These are phyloP conservation scores for Thymus mandschuricus DNA, from an alignment of 257 asterid species.

Conservation along the genomic window DNA sequence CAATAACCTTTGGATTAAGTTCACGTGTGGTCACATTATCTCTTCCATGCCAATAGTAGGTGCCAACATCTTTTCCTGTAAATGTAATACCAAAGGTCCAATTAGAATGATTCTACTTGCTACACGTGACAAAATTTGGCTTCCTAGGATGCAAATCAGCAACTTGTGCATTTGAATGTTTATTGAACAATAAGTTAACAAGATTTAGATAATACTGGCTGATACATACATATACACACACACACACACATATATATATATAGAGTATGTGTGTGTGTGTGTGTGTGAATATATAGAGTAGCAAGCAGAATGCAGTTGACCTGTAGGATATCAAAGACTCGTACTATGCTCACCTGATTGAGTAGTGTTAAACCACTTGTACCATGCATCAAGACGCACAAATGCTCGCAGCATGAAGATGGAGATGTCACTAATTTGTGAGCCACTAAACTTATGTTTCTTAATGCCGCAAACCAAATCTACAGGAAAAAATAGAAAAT, in stretches of 20 bases:
- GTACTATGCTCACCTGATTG: constrained; percentile 69
- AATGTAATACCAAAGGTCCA: constrained; percentile 27
- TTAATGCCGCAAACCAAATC: constrained; percentile 73
- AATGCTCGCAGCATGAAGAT: constrained; percentile 74
- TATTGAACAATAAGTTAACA: constrained; percentile 15
- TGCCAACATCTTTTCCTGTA: constrained; percentile 69
- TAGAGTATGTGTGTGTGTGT: background rate
- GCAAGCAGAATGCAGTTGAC: constrained; percentile 19
- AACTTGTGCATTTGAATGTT: constrained; percentile 12
- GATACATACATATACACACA: background rate
- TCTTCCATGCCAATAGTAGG: constrained; percentile 98
- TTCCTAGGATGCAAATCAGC: constrained; percentile 26
- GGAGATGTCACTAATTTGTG: constrained; percentile 62
- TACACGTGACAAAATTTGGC: constrained; percentile 22
- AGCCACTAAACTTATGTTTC: constrained; percentile 63
- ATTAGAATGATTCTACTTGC: constrained; percentile 24
- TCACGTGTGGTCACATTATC: constrained; percentile 67
- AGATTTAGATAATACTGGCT: background rate
- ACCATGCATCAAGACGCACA: constrained; percentile 94
- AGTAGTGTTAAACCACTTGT: constrained; percentile 89
- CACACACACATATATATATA: background rate
- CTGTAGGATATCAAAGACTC: constrained; percentile 17
- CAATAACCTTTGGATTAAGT: constrained; percentile 90
- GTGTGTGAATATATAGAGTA: background rate
- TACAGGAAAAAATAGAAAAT: constrained; percentile 36